Conservation (phyloP, 176 grass and related monocot genomes). For the Aegilops bicornis region DNA sequence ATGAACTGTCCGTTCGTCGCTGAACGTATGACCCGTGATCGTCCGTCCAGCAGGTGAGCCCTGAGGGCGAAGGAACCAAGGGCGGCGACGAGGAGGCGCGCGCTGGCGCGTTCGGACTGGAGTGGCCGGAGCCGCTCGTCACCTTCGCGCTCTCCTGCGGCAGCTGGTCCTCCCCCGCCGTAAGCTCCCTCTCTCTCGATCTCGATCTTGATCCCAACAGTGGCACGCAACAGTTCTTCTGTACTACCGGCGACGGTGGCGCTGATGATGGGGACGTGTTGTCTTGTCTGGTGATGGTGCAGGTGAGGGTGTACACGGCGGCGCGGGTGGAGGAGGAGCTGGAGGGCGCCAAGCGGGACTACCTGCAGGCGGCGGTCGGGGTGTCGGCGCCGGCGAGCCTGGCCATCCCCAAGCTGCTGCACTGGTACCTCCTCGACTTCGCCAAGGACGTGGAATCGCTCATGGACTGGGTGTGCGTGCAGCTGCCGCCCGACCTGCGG, state of each 20-base stretch:
- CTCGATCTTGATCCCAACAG: not conserved
- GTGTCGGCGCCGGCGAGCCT: slow-evolving; percentile 61
- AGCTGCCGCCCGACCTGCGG: slow-evolving; percentile 51
- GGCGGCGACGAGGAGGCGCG: slow-evolving; percentile 34
- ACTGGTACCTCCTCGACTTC: slow-evolving; percentile 60
- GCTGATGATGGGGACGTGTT: not conserved
- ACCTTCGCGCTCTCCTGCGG: slow-evolving; percentile 94
- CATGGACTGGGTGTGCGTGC: slow-evolving; percentile 98
- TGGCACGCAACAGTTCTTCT: not conserved
- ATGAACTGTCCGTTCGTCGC: not conserved
- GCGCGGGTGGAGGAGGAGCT: slow-evolving; percentile 77
- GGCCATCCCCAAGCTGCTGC: slow-evolving; percentile 82
- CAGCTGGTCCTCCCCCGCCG: slow-evolving; percentile 94
- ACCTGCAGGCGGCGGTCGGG: slow-evolving; percentile 70
- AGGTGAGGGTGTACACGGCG: slow-evolving; percentile 91
- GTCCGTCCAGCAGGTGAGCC: slow-evolving; percentile 36
- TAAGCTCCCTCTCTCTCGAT: slow-evolving; percentile 16
- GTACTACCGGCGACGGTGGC: not conserved
- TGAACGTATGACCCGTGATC: not conserved
- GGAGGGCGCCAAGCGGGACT: slow-evolving; percentile 80
- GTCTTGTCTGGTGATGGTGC: not conserved
- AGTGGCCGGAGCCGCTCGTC: slow-evolving; percentile 94
- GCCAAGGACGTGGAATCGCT: slow-evolving; percentile 88
- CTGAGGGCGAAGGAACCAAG: slow-evolving; percentile 23
- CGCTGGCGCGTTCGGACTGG: slow-evolving; percentile 57